These are phyloP conservation scores for Pittosporum tobira DNA, from an alignment of 129 eudicot species.

Conservation along the genomic window DNA sequence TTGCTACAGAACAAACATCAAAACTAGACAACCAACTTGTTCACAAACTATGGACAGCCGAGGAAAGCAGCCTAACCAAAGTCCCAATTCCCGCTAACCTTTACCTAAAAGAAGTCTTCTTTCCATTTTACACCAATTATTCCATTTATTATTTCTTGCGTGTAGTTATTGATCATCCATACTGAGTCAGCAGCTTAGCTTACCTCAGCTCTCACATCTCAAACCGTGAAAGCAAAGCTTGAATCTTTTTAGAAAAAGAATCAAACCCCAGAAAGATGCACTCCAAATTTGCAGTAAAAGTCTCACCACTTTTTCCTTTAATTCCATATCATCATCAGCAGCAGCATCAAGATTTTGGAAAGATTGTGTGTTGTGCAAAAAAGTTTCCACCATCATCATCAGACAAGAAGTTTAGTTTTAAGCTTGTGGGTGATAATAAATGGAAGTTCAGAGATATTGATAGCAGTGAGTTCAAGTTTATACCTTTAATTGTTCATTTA, in stretches of 20 bases:
- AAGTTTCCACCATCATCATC: slow-evolving; percentile 42
- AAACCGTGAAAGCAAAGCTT: slow-evolving; percentile 7
- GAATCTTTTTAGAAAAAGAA: slow-evolving; percentile 31
- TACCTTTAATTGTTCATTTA: neutral
- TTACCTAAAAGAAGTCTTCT: no score
- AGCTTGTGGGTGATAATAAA: slow-evolving; percentile 35
- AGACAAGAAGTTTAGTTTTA: slow-evolving; percentile 46
- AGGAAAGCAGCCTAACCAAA: no score
- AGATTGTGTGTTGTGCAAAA: slow-evolving; percentile 44
- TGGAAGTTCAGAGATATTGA: slow-evolving; percentile 67
- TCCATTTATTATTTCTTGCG: neutral
- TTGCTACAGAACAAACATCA: no score
- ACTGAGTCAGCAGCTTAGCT: no score
- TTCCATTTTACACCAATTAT: no score
- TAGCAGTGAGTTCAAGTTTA: slow-evolving; percentile 42
- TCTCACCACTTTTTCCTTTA: slow-evolving; percentile 27
- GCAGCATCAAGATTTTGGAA: slow-evolving; percentile 32
- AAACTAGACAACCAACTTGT: no score
- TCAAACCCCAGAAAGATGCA: slow-evolving; percentile 33
- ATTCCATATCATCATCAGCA: slow-evolving; percentile 32
- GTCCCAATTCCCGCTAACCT: no score
- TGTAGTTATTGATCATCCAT: neutral
- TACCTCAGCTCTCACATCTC: neutral
- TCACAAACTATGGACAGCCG: no score
- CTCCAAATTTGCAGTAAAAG: slow-evolving; percentile 29